phyloP scores from a whole-genome alignment of 768 basidiomycete genomes.

The Mycena kentingensis region DNA sequence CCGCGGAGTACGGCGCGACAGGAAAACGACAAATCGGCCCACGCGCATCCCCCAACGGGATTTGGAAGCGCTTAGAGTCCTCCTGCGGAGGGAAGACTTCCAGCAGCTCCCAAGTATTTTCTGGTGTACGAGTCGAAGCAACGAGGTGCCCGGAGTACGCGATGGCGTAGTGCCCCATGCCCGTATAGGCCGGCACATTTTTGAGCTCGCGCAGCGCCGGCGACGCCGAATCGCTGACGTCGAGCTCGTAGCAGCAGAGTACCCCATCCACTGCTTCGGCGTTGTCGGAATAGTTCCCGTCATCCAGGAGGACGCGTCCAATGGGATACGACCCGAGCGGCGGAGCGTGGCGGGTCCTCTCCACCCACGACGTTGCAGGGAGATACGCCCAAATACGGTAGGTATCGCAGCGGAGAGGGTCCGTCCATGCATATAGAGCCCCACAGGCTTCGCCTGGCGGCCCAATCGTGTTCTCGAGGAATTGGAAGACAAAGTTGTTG shows the following conservation, averaged over 20 bases:
- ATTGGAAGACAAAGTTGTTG: background rate
- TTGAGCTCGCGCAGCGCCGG: background rate
- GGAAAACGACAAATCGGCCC: too few species aligned
- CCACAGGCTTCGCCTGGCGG: background rate
- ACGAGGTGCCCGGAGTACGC: too few species aligned
- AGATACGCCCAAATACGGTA: background rate
- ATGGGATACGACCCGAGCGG: too few species aligned
- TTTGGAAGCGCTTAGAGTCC: too few species aligned
- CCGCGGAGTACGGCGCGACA: too few species aligned
- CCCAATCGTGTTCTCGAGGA: background rate
- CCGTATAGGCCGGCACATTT: background rate
- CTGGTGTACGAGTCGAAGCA: too few species aligned
- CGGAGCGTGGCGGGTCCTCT: background rate
- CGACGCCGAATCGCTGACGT: background rate
- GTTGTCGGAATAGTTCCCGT: background rate
- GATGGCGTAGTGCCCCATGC: too few species aligned
- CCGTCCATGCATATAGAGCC: background rate
- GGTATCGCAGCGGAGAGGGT: background rate
- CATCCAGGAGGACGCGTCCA: background rate
- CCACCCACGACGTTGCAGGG: background rate
- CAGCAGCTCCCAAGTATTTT: too few species aligned
- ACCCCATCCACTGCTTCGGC: background rate
- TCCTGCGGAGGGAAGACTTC: too few species aligned
- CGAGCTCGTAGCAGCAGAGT: background rate
- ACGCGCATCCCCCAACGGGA: too few species aligned